These are phyloP conservation scores for Lobosporangium transversale DNA, from an alignment of 192 early-diverging fungal genomes.

Conservation along the genomic window DNA sequence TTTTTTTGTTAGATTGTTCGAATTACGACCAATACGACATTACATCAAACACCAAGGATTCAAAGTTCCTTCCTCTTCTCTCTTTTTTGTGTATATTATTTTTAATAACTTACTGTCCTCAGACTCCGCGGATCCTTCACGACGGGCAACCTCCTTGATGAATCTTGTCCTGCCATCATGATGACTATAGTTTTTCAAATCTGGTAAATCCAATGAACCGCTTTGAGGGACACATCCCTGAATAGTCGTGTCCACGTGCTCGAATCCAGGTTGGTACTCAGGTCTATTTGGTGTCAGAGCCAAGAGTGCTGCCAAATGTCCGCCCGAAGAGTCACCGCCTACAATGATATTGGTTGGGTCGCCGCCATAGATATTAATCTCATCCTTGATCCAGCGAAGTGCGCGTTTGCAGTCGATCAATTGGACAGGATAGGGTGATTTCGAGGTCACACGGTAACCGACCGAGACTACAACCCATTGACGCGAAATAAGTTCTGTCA, in stretches of 20 bases:
- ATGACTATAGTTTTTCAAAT: conserved; percentile 50
- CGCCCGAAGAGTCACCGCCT: conserved; percentile 61
- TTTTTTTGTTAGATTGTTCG: too few relatives aligned
- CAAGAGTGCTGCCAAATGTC: conserved; percentile 63
- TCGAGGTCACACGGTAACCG: conserved; percentile 64
- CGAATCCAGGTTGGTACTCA: conserved; percentile 65
- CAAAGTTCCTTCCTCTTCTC: too few relatives aligned
- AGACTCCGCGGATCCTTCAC: conserved; percentile 34
- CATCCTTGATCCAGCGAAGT: conserved; percentile 72
- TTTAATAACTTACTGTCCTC: conserved; percentile 35
- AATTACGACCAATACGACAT: too few relatives aligned
- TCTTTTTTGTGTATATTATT: too few relatives aligned
- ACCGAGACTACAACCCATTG: conserved; percentile 70
- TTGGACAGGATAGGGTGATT: conserved; percentile 63
- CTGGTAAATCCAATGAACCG: conserved; percentile 56
- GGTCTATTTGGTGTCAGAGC: conserved; percentile 63
- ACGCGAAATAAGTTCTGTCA: conserved; percentile 34
- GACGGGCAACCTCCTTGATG: conserved; percentile 46
- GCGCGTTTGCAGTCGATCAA: conserved; percentile 75
- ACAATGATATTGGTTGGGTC: conserved; percentile 70
- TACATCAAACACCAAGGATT: too few relatives aligned
- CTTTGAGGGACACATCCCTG: conserved; percentile 64
- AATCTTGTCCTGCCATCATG: conserved; percentile 56
- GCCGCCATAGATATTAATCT: conserved; percentile 69
- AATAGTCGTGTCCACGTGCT: conserved; percentile 65